Conservation (phyloP, 495 filamentous ascomycete genomes). For the Penicillium silybi region DNA sequence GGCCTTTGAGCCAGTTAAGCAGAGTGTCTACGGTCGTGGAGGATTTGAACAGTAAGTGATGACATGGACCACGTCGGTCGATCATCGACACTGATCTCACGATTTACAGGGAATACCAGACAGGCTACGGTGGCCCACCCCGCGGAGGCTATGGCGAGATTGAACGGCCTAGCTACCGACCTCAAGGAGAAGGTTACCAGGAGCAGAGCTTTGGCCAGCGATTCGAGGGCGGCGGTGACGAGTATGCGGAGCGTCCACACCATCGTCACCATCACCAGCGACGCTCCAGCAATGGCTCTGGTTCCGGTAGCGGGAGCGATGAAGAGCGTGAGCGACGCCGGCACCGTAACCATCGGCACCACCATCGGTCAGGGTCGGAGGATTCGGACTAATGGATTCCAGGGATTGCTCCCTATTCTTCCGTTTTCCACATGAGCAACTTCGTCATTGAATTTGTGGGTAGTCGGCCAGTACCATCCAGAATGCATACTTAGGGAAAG, state of each 20-base stretch:
- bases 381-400: slow-evolving; percentile 16
- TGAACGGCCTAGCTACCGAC: slow-evolving; percentile 9
- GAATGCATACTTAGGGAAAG: not conserved
- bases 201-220: slow-evolving; percentile 8
- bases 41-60: slow-evolving; percentile 20
- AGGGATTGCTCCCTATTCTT: not conserved
- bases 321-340: slow-evolving; percentile 23
- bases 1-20: slow-evolving; percentile 9
- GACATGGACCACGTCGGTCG: not conserved
- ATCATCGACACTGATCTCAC: slow-evolving; percentile 4
- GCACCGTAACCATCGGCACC: slow-evolving; percentile 35
- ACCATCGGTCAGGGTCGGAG: slow-evolving; percentile 30
- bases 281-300: slow-evolving; percentile 9
- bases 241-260: slow-evolving; percentile 5
- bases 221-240: slow-evolving; percentile 1
- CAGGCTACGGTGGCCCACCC: slow-evolving; percentile 18
- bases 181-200: slow-evolving; percentile 16
- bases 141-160: slow-evolving; percentile 18
- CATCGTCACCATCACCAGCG: slow-evolving; percentile 7
- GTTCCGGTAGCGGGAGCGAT: slow-evolving; percentile 14
- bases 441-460: not conserved
- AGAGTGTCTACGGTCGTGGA: slow-evolving; percentile 3
- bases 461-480: not conserved
- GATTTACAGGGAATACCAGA: slow-evolving; percentile 10
- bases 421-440: not conserved